phyloP scores from a whole-genome alignment of 2,329 filamentous ascomycete species.

The Eutypella sp. region DNA sequence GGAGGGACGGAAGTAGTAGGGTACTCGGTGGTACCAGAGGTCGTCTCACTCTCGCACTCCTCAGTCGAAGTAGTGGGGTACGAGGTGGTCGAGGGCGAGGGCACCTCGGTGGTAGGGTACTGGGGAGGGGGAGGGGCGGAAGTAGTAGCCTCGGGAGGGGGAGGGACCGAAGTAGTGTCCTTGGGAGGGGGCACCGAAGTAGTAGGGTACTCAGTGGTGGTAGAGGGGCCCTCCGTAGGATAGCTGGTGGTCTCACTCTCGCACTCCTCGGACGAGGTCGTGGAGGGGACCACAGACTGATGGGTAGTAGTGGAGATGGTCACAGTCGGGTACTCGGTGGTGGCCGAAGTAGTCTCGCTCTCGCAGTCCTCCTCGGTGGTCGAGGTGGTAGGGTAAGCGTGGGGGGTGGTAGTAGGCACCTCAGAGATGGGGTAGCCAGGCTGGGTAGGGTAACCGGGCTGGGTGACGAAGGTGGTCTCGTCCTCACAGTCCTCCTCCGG shows the following conservation, averaged over 20 bases:
- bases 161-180: neutral
- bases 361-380: constrained; percentile 3
- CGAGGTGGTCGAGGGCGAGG: neutral
- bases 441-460: neutral
- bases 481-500: constrained; percentile 7
- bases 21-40: neutral
- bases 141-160: neutral
- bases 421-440: neutral
- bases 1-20: neutral
- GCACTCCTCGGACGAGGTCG: neutral
- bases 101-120: neutral
- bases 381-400: constrained; percentile 5
- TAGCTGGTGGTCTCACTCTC: neutral
- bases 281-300: neutral
- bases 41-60: too few species aligned
- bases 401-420: neutral
- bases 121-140: neutral
- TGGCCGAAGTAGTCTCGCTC: neutral
- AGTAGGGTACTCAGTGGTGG: neutral
- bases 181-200: constrained; percentile 1
- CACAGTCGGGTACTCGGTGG: neutral
- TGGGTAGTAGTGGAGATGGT: neutral
- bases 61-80: neutral
- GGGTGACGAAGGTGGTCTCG: neutral
- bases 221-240: neutral